phyloP scores from a whole-genome alignment of 306 rosid genomes.

The Quercus glauca region DNA sequence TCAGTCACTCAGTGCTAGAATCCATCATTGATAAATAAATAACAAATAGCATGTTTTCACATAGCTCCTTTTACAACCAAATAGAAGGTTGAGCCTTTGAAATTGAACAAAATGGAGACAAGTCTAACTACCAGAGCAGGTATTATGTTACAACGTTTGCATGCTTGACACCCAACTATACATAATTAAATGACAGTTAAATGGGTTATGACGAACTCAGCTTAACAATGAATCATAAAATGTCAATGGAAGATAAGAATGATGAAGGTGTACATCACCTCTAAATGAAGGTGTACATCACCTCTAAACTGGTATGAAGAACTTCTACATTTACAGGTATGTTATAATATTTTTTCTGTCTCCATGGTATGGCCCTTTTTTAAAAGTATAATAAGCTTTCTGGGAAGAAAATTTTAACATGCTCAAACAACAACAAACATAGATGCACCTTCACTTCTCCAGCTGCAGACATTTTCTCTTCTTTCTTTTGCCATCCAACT shows the following conservation, averaged over 20 bases:
- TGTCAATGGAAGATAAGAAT: neutral
- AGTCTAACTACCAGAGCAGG: neutral
- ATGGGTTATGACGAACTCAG: neutral
- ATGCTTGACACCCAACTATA: neutral
- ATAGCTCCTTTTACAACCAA: neutral
- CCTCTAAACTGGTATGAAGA: neutral
- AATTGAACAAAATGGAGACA: neutral
- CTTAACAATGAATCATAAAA: neutral
- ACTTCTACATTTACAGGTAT: neutral
- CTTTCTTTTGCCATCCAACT: conserved; percentile 90
- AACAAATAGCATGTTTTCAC: neutral
- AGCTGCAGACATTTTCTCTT: conserved; percentile 63
- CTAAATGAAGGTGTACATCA: neutral
- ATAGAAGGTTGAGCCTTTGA: neutral
- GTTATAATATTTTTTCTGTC: neutral
- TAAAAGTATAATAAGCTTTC: neutral
- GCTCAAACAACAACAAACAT: conserved; percentile 21
- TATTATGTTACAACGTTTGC: neutral
- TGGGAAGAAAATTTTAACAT: neutral
- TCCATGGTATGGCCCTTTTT: neutral
- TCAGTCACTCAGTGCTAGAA: neutral
- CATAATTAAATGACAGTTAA: neutral
- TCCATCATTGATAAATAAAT: neutral
- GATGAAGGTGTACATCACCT: neutral
- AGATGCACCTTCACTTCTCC: conserved; percentile 84